Conservation (phyloP, 2,329 filamentous ascomycete species). For the Trichoderma oligosporum region DNA sequence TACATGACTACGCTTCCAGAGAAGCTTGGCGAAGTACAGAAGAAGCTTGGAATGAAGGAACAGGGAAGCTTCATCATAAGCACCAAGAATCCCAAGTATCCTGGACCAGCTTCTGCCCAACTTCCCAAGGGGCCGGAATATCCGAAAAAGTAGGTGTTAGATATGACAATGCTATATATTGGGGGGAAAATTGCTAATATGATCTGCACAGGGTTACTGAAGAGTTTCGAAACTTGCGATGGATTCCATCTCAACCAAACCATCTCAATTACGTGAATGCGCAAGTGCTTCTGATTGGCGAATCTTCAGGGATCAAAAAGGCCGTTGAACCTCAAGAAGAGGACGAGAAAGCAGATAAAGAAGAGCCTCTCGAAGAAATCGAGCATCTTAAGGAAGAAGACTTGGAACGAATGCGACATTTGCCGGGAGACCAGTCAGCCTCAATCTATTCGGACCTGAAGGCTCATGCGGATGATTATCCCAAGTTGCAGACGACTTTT, state of each 20-base stretch:
- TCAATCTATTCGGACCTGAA: conserved; percentile 18
- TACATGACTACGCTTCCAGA: conserved; percentile 75
- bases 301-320: conserved; percentile 54
- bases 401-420: conserved; percentile 55
- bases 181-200: neutral
- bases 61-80: conserved; percentile 72
- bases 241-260: conserved; percentile 69
- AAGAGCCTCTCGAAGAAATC: conserved; percentile 65
- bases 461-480: conserved; percentile 19
- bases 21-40: conserved; percentile 67
- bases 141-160: conserved; percentile 58
- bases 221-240: conserved; percentile 68
- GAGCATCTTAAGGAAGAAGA: conserved; percentile 75
- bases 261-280: conserved; percentile 71
- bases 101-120: conserved; percentile 59
- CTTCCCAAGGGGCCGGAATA: conserved; percentile 66
- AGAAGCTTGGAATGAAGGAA: conserved; percentile 65
- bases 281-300: conserved; percentile 76
- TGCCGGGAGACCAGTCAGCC: conserved; percentile 45
- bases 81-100: conserved; percentile 72
- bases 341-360: conserved; percentile 57
- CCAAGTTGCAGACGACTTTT: conserved; percentile 30
- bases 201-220: conserved; percentile 54
- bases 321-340: conserved; percentile 53
- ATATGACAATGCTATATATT: neutral